Conservation (phyloP, 2,329 filamentous ascomycete species). For the Leptographium procerum region DNA sequence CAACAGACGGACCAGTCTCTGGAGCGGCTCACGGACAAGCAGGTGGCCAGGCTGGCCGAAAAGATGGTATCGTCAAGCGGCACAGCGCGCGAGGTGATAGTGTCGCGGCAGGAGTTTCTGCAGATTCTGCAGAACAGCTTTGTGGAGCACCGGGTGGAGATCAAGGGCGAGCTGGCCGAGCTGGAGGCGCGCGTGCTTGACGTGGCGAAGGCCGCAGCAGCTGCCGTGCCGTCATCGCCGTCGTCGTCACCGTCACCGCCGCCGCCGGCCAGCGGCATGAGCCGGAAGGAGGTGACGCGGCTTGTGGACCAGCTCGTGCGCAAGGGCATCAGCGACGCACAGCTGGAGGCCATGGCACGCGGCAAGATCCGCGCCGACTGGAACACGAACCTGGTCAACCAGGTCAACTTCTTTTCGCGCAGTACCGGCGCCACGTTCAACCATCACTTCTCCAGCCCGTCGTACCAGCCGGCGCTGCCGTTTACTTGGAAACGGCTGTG, state of each 20-base stretch:
- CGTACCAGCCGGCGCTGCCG: conserved; percentile 23
- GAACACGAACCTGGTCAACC: conserved; percentile 32
- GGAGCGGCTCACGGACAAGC: conserved; percentile 20
- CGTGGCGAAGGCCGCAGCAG: conserved; percentile 2
- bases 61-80: conserved; percentile 22
- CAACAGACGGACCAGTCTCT: conserved; percentile 5
- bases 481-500: conserved; percentile 8
- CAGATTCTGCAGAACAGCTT: conserved; percentile 28
- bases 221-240: background rate
- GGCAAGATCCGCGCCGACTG: conserved; percentile 34
- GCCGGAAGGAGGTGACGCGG: conserved; percentile 26
- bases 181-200: conserved; percentile 20
- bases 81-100: conserved; percentile 23
- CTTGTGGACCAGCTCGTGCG: conserved; percentile 30
- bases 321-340: conserved; percentile 31
- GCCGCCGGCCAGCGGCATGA: conserved; percentile 20
- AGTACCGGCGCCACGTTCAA: conserved; percentile 58
- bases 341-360: conserved; percentile 34
- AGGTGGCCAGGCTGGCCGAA: conserved; percentile 25
- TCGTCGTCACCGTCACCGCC: background rate
- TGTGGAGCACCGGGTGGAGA: conserved; percentile 24
- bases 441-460: conserved; percentile 45
- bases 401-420: conserved; percentile 63
- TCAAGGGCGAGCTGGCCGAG: conserved; percentile 28
- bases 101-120: conserved; percentile 39